These are phyloP conservation scores for Rhodofomes roseus DNA, from an alignment of 1,284 basidiomycete genomes.

Conservation along the genomic window DNA sequence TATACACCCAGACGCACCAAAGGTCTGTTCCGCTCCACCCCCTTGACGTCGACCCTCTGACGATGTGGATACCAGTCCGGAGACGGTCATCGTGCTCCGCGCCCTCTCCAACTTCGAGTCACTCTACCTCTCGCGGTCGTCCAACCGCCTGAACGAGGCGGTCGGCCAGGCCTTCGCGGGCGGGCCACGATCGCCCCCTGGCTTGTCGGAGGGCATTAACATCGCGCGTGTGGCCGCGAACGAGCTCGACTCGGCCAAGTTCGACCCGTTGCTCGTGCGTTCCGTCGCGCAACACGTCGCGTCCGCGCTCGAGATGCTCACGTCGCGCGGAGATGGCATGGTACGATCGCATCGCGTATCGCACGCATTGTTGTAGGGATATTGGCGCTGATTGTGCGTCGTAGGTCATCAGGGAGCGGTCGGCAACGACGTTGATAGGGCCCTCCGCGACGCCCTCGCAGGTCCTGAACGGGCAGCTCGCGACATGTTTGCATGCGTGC, in stretches of 20 bases:
- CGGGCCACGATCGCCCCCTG: conserved; percentile 67
- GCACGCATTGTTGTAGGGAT: not conserved
- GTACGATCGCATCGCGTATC: conserved; percentile 41
- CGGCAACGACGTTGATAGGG: conserved; percentile 72
- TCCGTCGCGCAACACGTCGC: conserved; percentile 74
- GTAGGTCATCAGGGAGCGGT: conserved; percentile 75
- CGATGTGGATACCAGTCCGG: conserved; percentile 53
- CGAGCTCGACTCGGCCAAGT: conserved; percentile 89
- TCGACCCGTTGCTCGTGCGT: conserved; percentile 84
- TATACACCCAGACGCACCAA: conserved; percentile 80
- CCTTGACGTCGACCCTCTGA: not conserved
- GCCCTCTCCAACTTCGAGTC: conserved; percentile 81
- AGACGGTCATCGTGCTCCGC: conserved; percentile 84
- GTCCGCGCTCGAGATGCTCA: conserved; percentile 63
- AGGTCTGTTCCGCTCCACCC: conserved; percentile 47
- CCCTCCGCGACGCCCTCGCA: conserved; percentile 79
- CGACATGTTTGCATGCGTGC: conserved; percentile 77
- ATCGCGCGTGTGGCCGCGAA: conserved; percentile 79
- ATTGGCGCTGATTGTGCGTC: not conserved
- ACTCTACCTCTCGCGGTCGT: conserved; percentile 81
- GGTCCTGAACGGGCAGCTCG: conserved; percentile 69
- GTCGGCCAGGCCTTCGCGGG: conserved; percentile 71
- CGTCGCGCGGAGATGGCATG: conserved; percentile 59
- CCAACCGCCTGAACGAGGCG: conserved; percentile 76
- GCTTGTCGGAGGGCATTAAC: conserved; percentile 70